A percentile compares a stretch with the other conserved stretches of the same genome.
These are phyloP conservation scores for Hsuehochloa calcarea DNA, from an alignment of 176 grass and related monocot species.

Conservation along the genomic window DNA sequence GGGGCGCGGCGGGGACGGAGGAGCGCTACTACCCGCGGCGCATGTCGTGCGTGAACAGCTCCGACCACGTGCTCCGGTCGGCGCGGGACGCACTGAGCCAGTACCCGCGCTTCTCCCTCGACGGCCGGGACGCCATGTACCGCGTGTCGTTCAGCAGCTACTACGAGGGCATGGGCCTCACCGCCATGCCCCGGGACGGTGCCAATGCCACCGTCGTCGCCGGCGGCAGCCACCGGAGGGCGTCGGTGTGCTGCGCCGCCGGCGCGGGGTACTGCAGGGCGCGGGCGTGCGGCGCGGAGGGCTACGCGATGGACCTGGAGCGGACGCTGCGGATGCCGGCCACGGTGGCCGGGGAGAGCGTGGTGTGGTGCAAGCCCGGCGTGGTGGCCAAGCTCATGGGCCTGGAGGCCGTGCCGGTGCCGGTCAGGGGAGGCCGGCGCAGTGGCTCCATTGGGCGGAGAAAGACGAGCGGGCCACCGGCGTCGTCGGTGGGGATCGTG, in stretches of 20 bases:
- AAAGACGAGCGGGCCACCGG: conserved; percentile 37
- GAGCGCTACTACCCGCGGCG: conserved; percentile 42
- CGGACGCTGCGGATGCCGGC: conserved; percentile 65
- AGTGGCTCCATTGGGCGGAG: neutral
- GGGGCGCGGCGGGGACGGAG: neutral
- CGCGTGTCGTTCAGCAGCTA: conserved; percentile 63
- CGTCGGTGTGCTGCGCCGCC: conserved; percentile 35
- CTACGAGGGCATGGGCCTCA: conserved; percentile 22
- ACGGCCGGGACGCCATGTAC: conserved; percentile 93
- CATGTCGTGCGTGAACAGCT: conserved; percentile 83
- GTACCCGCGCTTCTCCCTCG: conserved; percentile 90
- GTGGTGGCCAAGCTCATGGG: conserved; percentile 92
- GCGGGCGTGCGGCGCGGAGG: conserved; percentile 1
- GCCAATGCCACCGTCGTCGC: neutral
- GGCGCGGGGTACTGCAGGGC: conserved; percentile 29
- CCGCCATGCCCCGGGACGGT: neutral
- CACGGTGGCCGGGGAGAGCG: conserved; percentile 67
- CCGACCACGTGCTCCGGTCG: conserved; percentile 74
- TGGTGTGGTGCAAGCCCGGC: conserved; percentile 91
- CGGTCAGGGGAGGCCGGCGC: conserved; percentile 32
- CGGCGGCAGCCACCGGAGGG: neutral
- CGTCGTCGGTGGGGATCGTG: neutral
- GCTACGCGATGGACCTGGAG: conserved; percentile 66
- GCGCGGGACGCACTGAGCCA: conserved; percentile 72
- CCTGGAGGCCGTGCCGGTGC: conserved; percentile 71